phyloP scores from a whole-genome alignment of 2,329 filamentous ascomycete species.

The Lecanicillium sp. region DNA sequence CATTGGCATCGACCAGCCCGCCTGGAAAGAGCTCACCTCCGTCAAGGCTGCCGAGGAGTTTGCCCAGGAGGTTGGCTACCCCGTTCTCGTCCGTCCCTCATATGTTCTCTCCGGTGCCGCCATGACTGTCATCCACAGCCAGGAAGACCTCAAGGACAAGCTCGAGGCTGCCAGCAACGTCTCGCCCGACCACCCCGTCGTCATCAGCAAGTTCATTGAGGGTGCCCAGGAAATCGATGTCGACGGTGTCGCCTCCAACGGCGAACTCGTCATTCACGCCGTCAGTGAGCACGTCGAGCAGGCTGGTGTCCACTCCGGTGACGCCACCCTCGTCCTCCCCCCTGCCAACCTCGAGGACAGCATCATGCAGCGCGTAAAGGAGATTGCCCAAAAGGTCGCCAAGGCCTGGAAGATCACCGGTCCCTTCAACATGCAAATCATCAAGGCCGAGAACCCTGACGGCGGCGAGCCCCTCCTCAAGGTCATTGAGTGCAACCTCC shows the following conservation, averaged over 20 bases:
- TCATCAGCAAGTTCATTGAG: conserved; percentile 98
- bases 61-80: conserved; percentile 79
- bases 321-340: conserved; percentile 89
- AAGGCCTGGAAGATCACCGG: conserved; percentile 96
- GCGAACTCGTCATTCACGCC: conserved; percentile 83
- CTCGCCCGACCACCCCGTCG: conserved; percentile 93
- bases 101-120: conserved; percentile 97
- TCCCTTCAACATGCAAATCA: conserved; percentile 99
- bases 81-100: conserved; percentile 86
- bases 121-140: conserved; percentile 92
- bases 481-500: conserved; percentile 97
- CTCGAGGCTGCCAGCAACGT: conserved; percentile 84
- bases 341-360: conserved; percentile 70
- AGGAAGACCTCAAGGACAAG: conserved; percentile 90
- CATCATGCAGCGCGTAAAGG: conserved; percentile 83
- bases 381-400: conserved; percentile 92
- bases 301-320: conserved; percentile 95
- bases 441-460: conserved; percentile 76
- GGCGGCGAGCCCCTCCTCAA: conserved; percentile 74
- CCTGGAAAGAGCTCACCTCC: conserved; percentile 95
- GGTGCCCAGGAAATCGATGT: conserved; percentile 95
- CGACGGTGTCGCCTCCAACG: conserved; percentile 82
- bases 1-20: conserved; percentile 93
- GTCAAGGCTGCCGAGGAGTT: conserved; percentile 84
- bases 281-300: conserved; percentile 95